A percentile compares a stretch with the other conserved stretches of the same genome.
These are phyloP conservation scores for Emergomyces orientalis DNA, from an alignment of 2,329 filamentous ascomycete genomes.

Conservation along the genomic window DNA sequence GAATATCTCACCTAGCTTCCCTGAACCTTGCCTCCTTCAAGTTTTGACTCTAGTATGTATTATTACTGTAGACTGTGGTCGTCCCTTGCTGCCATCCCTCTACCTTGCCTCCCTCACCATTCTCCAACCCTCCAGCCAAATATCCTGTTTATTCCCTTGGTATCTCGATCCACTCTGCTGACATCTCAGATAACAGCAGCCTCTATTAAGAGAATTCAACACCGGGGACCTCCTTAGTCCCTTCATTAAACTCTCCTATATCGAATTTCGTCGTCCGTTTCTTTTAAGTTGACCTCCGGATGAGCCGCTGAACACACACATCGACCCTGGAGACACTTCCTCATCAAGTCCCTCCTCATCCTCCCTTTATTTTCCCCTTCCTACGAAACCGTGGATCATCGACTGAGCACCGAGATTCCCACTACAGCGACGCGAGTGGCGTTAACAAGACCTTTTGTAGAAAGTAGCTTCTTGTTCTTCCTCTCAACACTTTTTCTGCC, in stretches of 20 bases:
- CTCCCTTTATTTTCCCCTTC: constrained; percentile 4
- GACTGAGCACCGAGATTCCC: constrained; percentile 8
- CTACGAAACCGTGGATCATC: constrained; percentile 15
- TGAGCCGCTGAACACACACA: constrained; percentile 11
- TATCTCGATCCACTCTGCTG: not conserved
- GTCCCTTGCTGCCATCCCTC: not conserved
- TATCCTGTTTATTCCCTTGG: not conserved
- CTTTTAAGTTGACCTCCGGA: not conserved
- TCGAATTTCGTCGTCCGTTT: not conserved
- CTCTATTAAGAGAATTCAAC: too few species aligned
- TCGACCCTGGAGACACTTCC: constrained; percentile 15
- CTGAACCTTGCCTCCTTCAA: not conserved
- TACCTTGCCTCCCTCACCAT: not conserved
- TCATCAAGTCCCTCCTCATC: constrained; percentile 8
- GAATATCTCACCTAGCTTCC: not conserved
- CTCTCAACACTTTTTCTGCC: constrained; percentile 17
- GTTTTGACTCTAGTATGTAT: constrained; percentile 1
- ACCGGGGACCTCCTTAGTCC: not conserved
- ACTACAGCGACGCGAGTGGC: constrained; percentile 14
- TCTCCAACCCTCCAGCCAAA: not conserved
- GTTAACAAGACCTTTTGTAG: constrained; percentile 14
- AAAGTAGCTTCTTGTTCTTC: constrained; percentile 17
- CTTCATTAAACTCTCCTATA: not conserved
- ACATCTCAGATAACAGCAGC: not conserved
- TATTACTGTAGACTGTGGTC: not conserved